Evolutionary conservation across 2,329 filamentous ascomycete genomes (phyloP).

Genomic region (Ascochyta pisi): DNA sequence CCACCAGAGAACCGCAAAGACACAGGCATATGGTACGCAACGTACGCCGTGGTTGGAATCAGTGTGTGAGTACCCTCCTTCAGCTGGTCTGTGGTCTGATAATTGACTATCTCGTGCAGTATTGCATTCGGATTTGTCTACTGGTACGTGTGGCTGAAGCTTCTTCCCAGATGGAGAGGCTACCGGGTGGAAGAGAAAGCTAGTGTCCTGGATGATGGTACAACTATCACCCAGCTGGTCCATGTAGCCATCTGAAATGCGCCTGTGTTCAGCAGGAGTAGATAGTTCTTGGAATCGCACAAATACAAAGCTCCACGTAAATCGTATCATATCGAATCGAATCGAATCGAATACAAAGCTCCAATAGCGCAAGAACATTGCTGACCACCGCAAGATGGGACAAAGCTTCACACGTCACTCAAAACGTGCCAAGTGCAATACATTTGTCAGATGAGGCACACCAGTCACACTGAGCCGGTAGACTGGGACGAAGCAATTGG

Average conservation of each 20-base stretch:
- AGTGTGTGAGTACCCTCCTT: constrained; percentile 55
- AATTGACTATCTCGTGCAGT: constrained; percentile 47
- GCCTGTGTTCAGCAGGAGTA: neutral
- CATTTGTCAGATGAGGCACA: neutral
- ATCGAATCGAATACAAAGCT: neutral
- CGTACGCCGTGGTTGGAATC: constrained; percentile 61
- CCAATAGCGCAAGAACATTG: neutral
- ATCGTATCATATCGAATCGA: too few relatives aligned
- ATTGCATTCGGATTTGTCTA: constrained; percentile 67
- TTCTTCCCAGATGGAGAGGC: constrained; percentile 64
- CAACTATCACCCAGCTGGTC: constrained; percentile 66
- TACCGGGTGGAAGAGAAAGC: constrained; percentile 69
- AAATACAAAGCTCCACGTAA: neutral
- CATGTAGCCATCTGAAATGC: constrained; percentile 24
- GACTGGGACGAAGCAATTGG: neutral
- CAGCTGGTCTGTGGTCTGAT: constrained; percentile 5
- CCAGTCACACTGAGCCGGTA: neutral
- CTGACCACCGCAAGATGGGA: neutral
- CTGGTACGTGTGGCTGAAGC: constrained; percentile 71
- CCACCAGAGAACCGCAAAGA: constrained; percentile 52
- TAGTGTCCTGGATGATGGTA: constrained; percentile 70
- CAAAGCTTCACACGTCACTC: neutral
- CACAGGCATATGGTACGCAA: constrained; percentile 57
- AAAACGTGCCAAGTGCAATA: neutral
- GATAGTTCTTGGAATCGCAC: neutral